A percentile compares a stretch with the other conserved stretches of the same genome.
Evolutionary conservation across 73 alveolate species (phyloP).

Genomic region (Symbiodinium pilosum): DNA sequence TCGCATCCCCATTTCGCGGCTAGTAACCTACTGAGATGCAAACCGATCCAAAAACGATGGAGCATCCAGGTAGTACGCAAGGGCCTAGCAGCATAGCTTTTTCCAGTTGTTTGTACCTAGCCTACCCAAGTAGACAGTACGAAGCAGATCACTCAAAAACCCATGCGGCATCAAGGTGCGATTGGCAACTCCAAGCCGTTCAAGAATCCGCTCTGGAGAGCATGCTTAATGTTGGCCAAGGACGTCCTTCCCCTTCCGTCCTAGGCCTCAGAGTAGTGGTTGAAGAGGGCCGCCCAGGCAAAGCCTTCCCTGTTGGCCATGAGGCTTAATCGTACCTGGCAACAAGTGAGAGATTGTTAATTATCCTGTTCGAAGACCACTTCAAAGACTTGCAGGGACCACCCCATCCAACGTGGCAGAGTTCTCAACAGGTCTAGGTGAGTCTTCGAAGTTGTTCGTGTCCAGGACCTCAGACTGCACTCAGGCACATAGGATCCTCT

Average conservation of each 20-base stretch:
- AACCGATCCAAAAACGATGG: slow-evolving; percentile 44
- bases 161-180: too few relatives aligned
- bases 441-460: slow-evolving; percentile 76
- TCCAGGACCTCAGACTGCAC: slow-evolving; percentile 34
- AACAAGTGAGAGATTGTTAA: not conserved
- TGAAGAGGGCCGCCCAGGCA: slow-evolving; percentile 77
- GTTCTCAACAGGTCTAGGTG: slow-evolving; percentile 27
- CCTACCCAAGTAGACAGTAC: too few relatives aligned
- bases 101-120: too few relatives aligned
- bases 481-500: too few relatives aligned
- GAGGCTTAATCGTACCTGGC: slow-evolving; percentile 25
- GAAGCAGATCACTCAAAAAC: too few relatives aligned
- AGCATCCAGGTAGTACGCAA: not conserved
- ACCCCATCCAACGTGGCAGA: not conserved
- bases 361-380: not conserved
- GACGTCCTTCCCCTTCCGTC: not conserved
- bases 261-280: slow-evolving; percentile 42
- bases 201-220: not conserved
- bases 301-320: slow-evolving; percentile 53
- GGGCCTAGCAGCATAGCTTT: too few relatives aligned
- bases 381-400: not conserved
- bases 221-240: not conserved
- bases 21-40: not conserved
- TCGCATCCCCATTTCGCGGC: too few relatives aligned
- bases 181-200: too few relatives aligned